phyloP scores from a whole-genome alignment of 495 filamentous ascomycete genomes.

The Aspergillus ellipticus region DNA sequence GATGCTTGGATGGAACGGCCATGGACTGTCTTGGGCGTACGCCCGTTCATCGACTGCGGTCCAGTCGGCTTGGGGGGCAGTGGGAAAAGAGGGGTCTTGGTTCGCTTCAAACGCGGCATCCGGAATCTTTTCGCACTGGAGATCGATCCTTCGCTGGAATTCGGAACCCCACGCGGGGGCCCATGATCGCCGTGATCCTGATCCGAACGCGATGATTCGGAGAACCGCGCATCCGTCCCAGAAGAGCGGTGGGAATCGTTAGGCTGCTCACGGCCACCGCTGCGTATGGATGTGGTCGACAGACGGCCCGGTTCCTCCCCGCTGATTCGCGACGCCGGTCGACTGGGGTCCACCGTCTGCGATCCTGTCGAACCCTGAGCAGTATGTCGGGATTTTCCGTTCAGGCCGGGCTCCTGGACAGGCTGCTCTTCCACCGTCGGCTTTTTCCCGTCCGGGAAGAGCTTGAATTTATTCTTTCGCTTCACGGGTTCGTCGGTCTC shows the following conservation, averaged over 20 bases:
- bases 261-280: slow-evolving; percentile 55
- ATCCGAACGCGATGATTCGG: slow-evolving; percentile 90
- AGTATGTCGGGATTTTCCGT: slow-evolving; percentile 17
- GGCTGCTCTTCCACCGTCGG: slow-evolving; percentile 34
- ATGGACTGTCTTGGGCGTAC: slow-evolving; percentile 25
- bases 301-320: slow-evolving; percentile 67
- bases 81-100: slow-evolving; percentile 82
- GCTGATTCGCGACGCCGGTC: slow-evolving; percentile 49
- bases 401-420: slow-evolving; percentile 9
- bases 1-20: slow-evolving; percentile 22
- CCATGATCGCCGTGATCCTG: slow-evolving; percentile 75
- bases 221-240: slow-evolving; percentile 67
- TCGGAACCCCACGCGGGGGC: slow-evolving; percentile 37
- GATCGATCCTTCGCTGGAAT: slow-evolving; percentile 30
- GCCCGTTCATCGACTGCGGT: slow-evolving; percentile 16
- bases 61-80: slow-evolving; percentile 62
- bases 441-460: slow-evolving; percentile 31
- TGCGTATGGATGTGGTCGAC: slow-evolving; percentile 45
- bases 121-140: slow-evolving; percentile 72
- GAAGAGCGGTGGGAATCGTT: slow-evolving; percentile 67
- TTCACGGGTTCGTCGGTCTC: slow-evolving; percentile 47
- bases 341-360: slow-evolving; percentile 35
- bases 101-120: slow-evolving; percentile 76
- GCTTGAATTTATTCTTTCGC: slow-evolving; percentile 41
- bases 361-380: slow-evolving; percentile 32